A percentile compares a stretch with the other conserved stretches of the same genome.
Conservation (phyloP, 768 basidiomycete species). For the Psilocybe tampanensis region DNA sequence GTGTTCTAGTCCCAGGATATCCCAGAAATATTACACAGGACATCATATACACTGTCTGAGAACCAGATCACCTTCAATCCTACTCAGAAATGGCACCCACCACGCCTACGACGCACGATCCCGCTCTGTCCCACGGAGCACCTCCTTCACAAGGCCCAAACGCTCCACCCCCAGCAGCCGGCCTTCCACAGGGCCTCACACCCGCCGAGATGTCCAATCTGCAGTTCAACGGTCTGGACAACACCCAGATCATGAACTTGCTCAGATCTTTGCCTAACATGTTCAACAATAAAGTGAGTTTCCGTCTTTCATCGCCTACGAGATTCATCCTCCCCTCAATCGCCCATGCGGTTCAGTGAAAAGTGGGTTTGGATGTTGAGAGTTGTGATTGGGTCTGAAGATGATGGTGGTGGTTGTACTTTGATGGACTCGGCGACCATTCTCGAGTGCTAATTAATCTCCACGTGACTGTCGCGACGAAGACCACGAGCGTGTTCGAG, state of each 20-base stretch:
- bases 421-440: neutral
- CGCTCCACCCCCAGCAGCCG: slow-evolving; percentile 27
- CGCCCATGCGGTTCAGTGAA: neutral
- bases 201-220: slow-evolving; percentile 27
- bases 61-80: neutral
- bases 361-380: slow-evolving; percentile 5
- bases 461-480: slow-evolving; percentile 40
- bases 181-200: slow-evolving; percentile 26
- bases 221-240: slow-evolving; percentile 42
- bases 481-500: slow-evolving; percentile 36
- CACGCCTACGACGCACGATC: slow-evolving; percentile 39
- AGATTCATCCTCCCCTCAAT: slow-evolving; percentile 15
- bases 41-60: neutral
- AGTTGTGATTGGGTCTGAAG: slow-evolving; percentile 7
- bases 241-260: slow-evolving; percentile 59
- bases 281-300: slow-evolving; percentile 55
- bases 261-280: slow-evolving; percentile 57
- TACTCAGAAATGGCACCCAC: slow-evolving; percentile 35
- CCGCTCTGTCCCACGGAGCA: slow-evolving; percentile 37
- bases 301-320: slow-evolving; percentile 13
- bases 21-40: neutral
- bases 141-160: slow-evolving; percentile 29
- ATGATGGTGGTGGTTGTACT: neutral
- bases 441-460: slow-evolving; percentile 24
- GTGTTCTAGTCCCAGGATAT: neutral